phyloP scores from a whole-genome alignment of 2,329 filamentous ascomycete genomes.

The Penicillium janthinellum region DNA sequence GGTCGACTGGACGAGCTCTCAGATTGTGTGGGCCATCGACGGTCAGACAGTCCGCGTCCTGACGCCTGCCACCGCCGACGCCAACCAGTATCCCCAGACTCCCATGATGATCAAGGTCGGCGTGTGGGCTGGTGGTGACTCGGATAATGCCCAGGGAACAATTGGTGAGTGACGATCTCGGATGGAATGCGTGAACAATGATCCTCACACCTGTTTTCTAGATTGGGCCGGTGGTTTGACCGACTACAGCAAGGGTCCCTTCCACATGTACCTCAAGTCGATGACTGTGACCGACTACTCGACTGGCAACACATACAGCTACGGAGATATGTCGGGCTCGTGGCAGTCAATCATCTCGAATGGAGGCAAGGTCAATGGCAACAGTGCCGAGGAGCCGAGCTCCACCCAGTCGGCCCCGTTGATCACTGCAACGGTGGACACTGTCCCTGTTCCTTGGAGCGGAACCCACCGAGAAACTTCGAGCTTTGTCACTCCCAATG shows the following conservation, averaged over 20 bases:
- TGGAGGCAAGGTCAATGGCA: slow-evolving; percentile 73
- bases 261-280: slow-evolving; percentile 78
- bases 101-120: slow-evolving; percentile 95
- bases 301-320: slow-evolving; percentile 81
- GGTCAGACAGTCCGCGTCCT: slow-evolving; percentile 76
- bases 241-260: slow-evolving; percentile 81
- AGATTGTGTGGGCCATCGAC: slow-evolving; percentile 85
- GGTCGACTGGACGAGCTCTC: slow-evolving; percentile 84
- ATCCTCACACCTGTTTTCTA: slow-evolving; percentile 24
- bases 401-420: slow-evolving; percentile 58
- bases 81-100: slow-evolving; percentile 83
- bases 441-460: slow-evolving; percentile 67
- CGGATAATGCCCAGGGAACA: slow-evolving; percentile 75
- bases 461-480: slow-evolving; percentile 51
- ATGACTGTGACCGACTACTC: slow-evolving; percentile 87
- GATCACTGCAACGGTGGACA: slow-evolving; percentile 63
- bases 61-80: slow-evolving; percentile 66
- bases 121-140: slow-evolving; percentile 87
- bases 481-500: slow-evolving; percentile 59
- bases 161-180: slow-evolving; percentile 54
- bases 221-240: slow-evolving; percentile 85
- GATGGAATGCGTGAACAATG: not conserved
- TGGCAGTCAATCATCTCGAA: slow-evolving; percentile 81
- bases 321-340: slow-evolving; percentile 73
- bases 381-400: slow-evolving; percentile 50